Conservation (phyloP, 192 early-diverging fungal species). For the Ambispora gerdemannii region DNA sequence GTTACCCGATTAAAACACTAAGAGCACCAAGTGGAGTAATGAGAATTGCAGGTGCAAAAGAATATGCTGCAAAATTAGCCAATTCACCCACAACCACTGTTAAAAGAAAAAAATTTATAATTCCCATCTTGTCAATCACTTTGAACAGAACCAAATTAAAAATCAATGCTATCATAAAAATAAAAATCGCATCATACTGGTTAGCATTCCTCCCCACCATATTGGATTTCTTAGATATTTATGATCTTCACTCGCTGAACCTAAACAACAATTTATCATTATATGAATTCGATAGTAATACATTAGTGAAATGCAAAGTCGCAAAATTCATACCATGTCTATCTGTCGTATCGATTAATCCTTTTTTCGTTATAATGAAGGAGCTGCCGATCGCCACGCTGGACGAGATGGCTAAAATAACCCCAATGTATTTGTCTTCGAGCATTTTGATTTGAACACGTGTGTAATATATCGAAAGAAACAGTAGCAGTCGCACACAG, state of each 20-base stretch:
- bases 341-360: conserved; percentile 74
- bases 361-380: conserved; percentile 93
- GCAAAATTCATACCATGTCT: conserved; percentile 46
- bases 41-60: conserved; percentile 93
- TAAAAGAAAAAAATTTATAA: conserved; percentile 20
- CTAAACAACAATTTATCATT: no score
- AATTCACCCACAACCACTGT: conserved; percentile 90
- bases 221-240: conserved; percentile 81
- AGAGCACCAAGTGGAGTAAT: conserved; percentile 92
- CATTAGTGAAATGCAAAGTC: not conserved
- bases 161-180: not conserved
- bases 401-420: conserved; percentile 84
- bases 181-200: conserved; percentile 65
- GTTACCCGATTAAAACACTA: conserved; percentile 81
- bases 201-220: conserved; percentile 89
- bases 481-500: not conserved
- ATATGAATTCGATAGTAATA: not conserved
- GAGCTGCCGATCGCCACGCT: conserved; percentile 86
- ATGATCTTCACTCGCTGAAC: conserved; percentile 68
- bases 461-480: not conserved
- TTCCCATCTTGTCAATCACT: not conserved
- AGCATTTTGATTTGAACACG: conserved; percentile 33
- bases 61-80: conserved; percentile 92
- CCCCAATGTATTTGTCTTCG: conserved; percentile 80
- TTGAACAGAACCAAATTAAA: not conserved